Percentiles rank a stretch among this genome's conserved stretches.
Evolutionary conservation across 805 yeast genomes (phyloP).

Genomic region (Lipomyces yamadae): DNA sequence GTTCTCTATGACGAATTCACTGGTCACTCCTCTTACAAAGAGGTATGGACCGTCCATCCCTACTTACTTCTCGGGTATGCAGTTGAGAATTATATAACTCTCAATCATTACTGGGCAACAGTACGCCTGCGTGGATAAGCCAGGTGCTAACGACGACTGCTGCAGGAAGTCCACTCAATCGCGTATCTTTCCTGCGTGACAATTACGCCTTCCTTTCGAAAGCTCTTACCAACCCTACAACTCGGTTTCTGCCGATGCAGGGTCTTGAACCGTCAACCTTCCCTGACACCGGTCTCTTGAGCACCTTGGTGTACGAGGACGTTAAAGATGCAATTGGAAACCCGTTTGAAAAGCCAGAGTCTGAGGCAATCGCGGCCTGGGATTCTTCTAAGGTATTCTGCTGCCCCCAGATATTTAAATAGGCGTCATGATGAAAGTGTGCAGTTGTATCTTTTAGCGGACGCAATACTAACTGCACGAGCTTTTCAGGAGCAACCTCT

Average conservation of each 20-base stretch:
- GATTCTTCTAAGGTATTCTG: slow-evolving; percentile 44
- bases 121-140: not conserved
- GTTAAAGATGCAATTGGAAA: slow-evolving; percentile 45
- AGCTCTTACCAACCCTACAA: slow-evolving; percentile 53
- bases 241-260: slow-evolving; percentile 56
- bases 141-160: slow-evolving; percentile 38
- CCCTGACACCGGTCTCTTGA: slow-evolving; percentile 37
- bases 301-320: slow-evolving; percentile 47
- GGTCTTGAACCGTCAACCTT: slow-evolving; percentile 38
- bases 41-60: slow-evolving; percentile 36
- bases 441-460: too few relatives aligned
- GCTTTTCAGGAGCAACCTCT: slow-evolving; percentile 20
- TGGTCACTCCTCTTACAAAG: slow-evolving; percentile 37
- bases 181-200: slow-evolving; percentile 67
- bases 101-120: not conserved
- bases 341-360: slow-evolving; percentile 43
- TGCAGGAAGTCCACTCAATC: slow-evolving; percentile 60
- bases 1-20: slow-evolving; percentile 4
- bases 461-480: too few relatives aligned
- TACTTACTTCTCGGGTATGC: slow-evolving; percentile 36
- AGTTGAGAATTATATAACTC: not conserved
- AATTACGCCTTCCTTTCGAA: slow-evolving; percentile 56
- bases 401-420: slow-evolving; percentile 23
- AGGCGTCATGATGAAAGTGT: too few relatives aligned
- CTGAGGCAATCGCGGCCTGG: slow-evolving; percentile 46